Evolutionary conservation across 108 stramenopile species (phyloP).

Genomic region (Fragilariopsis cylindrus): DNA sequence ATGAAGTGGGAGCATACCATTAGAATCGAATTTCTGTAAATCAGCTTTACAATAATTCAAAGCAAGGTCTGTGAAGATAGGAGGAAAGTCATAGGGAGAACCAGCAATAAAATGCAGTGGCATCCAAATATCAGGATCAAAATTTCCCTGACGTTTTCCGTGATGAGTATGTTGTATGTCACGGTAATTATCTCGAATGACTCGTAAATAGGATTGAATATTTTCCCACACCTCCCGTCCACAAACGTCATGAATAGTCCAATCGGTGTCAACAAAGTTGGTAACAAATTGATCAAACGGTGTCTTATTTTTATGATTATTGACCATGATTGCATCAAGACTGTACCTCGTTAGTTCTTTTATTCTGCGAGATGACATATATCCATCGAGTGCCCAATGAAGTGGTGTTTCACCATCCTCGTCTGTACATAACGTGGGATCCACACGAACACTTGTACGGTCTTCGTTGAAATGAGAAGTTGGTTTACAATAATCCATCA

Average conservation of each 20-base stretch:
- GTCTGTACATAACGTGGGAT: slow-evolving; percentile 27
- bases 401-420: slow-evolving; percentile 36
- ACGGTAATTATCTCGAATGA: neutral
- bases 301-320: slow-evolving; percentile 11
- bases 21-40: slow-evolving; percentile 9
- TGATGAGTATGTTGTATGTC: neutral
- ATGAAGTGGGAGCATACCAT: slow-evolving; percentile 33
- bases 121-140: slow-evolving; percentile 7
- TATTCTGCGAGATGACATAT: slow-evolving; percentile 28
- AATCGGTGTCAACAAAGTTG: slow-evolving; percentile 23
- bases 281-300: slow-evolving; percentile 33
- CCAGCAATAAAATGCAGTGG: slow-evolving; percentile 28
- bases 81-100: slow-evolving; percentile 15
- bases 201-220: slow-evolving; percentile 24
- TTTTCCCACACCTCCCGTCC: slow-evolving; percentile 23
- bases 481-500: slow-evolving; percentile 38
- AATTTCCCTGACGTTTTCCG: neutral
- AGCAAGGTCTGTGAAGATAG: slow-evolving; percentile 31
- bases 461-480: neutral
- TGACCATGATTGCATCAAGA: slow-evolving; percentile 6
- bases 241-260: slow-evolving; percentile 26
- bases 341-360: slow-evolving; percentile 23
- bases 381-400: slow-evolving; percentile 38
- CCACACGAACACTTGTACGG: neutral
- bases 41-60: slow-evolving; percentile 18